phyloP scores from a whole-genome alignment of 2,329 filamentous ascomycete genomes.

The Rhinocladiella similis region DNA sequence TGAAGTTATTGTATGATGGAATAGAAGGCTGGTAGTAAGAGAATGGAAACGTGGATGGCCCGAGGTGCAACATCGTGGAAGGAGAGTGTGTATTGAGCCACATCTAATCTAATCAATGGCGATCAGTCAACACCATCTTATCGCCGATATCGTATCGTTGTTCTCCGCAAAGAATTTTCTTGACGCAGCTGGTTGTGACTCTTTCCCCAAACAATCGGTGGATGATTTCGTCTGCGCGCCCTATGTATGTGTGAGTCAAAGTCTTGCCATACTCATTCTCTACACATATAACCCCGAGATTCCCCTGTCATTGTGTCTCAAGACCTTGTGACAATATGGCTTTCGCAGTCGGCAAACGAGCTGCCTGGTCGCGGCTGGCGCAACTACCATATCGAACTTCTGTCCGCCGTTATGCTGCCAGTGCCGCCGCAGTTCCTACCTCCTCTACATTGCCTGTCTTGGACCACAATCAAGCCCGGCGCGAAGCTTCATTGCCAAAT shows the following conservation, averaged over 20 bases:
- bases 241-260: background rate
- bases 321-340: slow-evolving; percentile 9
- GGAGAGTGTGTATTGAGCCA: too few species aligned
- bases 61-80: too few species aligned
- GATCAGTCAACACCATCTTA: background rate
- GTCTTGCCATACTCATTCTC: background rate
- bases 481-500: slow-evolving; percentile 58
- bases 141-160: background rate
- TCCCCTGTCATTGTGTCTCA: background rate
- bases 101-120: background rate
- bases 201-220: background rate
- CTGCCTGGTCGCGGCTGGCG: slow-evolving; percentile 9
- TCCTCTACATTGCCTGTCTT: slow-evolving; percentile 23
- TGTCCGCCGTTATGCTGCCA: slow-evolving; percentile 24
- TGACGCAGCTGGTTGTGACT: background rate
- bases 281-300: too few species aligned
- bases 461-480: slow-evolving; percentile 36
- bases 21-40: too few species aligned
- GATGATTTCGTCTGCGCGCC: background rate
- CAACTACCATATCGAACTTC: slow-evolving; percentile 13
- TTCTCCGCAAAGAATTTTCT: slow-evolving; percentile 4
- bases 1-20: too few species aligned
- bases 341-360: slow-evolving; percentile 11
- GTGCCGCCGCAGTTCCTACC: slow-evolving; percentile 27
- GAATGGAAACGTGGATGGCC: too few species aligned